These are phyloP conservation scores for Fusarium denticulatum DNA, from an alignment of 2,329 filamentous ascomycete species.

Conservation along the genomic window DNA sequence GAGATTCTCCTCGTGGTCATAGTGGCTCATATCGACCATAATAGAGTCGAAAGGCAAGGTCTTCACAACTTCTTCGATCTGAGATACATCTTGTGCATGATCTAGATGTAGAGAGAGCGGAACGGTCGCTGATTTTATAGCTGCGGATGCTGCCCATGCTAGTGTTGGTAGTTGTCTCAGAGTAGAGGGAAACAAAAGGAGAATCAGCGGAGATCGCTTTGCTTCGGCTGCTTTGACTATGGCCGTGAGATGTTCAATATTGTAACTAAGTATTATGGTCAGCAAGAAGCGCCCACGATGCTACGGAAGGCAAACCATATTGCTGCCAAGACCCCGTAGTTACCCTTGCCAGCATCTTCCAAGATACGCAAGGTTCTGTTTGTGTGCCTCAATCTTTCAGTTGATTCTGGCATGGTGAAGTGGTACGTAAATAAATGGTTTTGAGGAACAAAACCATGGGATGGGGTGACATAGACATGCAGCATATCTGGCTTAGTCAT, in stretches of 20 bases:
- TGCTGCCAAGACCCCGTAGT: conserved; percentile 24
- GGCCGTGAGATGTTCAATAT: conserved; percentile 31
- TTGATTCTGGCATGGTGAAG: background rate
- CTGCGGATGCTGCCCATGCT: conserved; percentile 53
- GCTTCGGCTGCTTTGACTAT: conserved; percentile 23
- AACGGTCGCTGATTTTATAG: conserved; percentile 52
- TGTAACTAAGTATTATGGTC: conserved; percentile 1
- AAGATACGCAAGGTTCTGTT: conserved; percentile 15
- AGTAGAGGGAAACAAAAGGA: conserved; percentile 16
- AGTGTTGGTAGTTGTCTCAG: conserved; percentile 12
- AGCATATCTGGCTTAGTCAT: background rate
- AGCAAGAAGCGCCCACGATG: background rate
- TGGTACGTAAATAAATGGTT: background rate
- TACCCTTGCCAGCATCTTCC: background rate
- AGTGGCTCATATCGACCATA: conserved; percentile 19
- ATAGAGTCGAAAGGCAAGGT: conserved; percentile 18
- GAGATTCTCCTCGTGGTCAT: conserved; percentile 1
- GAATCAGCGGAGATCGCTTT: conserved; percentile 13
- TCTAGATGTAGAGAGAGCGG: conserved; percentile 46
- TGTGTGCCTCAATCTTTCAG: background rate
- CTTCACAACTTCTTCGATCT: background rate
- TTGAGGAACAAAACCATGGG: background rate
- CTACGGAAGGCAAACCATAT: conserved; percentile 9
- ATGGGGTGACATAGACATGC: background rate
- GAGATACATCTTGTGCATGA: conserved; percentile 27